phyloP scores from a whole-genome alignment of 2,329 filamentous ascomycete genomes.

The Blumeriella jaapii region DNA sequence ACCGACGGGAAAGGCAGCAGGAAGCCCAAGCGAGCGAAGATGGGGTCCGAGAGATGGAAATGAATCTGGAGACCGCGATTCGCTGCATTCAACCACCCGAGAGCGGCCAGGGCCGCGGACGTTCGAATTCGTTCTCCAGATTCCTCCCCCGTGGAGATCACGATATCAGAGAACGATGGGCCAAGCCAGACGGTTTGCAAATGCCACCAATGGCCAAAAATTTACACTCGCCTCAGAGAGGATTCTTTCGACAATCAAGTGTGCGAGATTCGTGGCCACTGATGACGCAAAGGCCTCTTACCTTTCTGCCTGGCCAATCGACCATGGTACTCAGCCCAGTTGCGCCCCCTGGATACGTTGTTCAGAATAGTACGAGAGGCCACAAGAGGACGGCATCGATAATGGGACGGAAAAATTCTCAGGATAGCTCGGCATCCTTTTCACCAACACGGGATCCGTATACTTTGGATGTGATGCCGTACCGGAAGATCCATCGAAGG shows the following conservation, averaged over 20 bases:
- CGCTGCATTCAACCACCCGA: slow-evolving; percentile 9
- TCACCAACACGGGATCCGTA: slow-evolving; percentile 2
- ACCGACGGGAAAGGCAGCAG: slow-evolving; percentile 6
- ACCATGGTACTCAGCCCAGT: slow-evolving; percentile 17
- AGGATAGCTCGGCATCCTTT: not conserved
- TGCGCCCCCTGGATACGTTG: slow-evolving; percentile 21
- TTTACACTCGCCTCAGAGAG: slow-evolving; percentile 10
- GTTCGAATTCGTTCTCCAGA: slow-evolving; percentile 8
- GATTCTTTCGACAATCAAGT: slow-evolving; percentile 12
- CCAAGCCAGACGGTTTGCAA: slow-evolving; percentile 3
- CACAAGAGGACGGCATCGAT: slow-evolving; percentile 8
- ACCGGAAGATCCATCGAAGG: slow-evolving; percentile 8
- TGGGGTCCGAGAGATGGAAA: slow-evolving; percentile 21
- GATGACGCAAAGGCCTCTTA: slow-evolving; percentile 11
- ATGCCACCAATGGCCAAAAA: slow-evolving; percentile 9
- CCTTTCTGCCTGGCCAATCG: slow-evolving; percentile 11
- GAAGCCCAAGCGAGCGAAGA: slow-evolving; percentile 4
- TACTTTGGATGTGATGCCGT: not conserved
- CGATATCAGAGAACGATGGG: slow-evolving; percentile 4
- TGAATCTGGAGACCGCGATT: slow-evolving; percentile 16
- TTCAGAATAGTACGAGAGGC: slow-evolving; percentile 14
- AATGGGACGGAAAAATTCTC: slow-evolving; percentile 3
- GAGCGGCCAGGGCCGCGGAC: slow-evolving; percentile 2
- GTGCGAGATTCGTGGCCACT: slow-evolving; percentile 25
- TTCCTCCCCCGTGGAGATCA: slow-evolving; percentile 7